A percentile compares a stretch with the other conserved stretches of the same genome.
phyloP scores from a whole-genome alignment of 345 rosid genomes.

The Salix dunnii region DNA sequence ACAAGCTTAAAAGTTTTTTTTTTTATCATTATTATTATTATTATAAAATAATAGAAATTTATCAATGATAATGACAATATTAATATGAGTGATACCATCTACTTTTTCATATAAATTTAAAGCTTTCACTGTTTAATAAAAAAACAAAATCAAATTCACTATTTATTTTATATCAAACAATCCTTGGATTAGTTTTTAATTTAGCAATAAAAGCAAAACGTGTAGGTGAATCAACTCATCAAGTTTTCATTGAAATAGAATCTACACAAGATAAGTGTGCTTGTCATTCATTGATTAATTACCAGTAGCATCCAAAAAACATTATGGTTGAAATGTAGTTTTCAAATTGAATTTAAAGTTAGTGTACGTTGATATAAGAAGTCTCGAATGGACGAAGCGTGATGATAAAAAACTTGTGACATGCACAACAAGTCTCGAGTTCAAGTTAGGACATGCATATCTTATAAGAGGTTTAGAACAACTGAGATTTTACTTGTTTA shows the following conservation, averaged over 20 bases:
- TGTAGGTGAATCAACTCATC: not conserved
- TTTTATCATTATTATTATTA: no score
- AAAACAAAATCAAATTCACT: not conserved
- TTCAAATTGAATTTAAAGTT: no score
- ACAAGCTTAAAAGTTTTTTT: no score
- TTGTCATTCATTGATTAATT: not conserved
- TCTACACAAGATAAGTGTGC: not conserved
- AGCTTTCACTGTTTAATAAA: no score
- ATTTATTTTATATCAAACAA: not conserved
- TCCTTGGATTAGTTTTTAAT: not conserved
- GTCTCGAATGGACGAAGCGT: fast-evolving
- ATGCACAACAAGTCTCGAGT: fast-evolving
- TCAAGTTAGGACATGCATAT: fast-evolving
- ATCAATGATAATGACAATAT: no score
- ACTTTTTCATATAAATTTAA: no score
- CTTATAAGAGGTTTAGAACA: fast-evolving
- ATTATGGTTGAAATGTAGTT: not conserved
- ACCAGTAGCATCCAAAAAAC: not conserved
- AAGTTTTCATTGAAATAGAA: not conserved
- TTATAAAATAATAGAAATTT: no score
- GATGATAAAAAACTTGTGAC: fast-evolving
- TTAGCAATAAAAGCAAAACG: not conserved
- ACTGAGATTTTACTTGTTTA: no score
- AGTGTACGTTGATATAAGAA: no score
- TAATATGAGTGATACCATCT: no score